A percentile compares a stretch with the other conserved stretches of the same genome.
Conservation (phyloP, 2,329 filamentous ascomycete genomes). For the Zalaria sp. region DNA sequence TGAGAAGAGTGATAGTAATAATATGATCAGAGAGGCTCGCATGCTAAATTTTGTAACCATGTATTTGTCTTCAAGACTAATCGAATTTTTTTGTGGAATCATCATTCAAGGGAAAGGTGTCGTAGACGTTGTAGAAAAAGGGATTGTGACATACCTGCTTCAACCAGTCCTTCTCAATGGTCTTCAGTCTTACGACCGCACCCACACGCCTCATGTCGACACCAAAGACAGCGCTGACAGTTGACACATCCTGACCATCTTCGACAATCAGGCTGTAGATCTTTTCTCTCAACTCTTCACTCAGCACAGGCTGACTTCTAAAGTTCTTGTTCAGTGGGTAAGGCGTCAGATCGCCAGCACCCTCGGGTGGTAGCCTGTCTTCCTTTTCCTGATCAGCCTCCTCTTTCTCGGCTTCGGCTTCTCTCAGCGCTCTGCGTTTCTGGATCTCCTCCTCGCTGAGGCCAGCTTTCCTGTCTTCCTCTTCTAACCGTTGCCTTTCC, state of each 20-base stretch:
- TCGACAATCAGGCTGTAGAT: slow-evolving; percentile 57
- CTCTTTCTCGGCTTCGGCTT: slow-evolving; percentile 7
- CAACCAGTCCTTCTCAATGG: slow-evolving; percentile 68
- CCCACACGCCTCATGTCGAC: slow-evolving; percentile 75
- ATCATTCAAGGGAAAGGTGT: slow-evolving; percentile 35
- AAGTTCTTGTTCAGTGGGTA: slow-evolving; percentile 66
- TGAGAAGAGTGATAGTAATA: slow-evolving; percentile 3
- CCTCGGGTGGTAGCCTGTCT: slow-evolving; percentile 13
- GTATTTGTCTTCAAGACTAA: slow-evolving; percentile 98
- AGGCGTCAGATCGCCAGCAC: slow-evolving; percentile 30
- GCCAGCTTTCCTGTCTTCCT: slow-evolving; percentile 8
- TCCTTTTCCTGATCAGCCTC: slow-evolving; percentile 10
- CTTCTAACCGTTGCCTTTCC: slow-evolving; percentile 8
- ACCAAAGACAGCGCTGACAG: slow-evolving; percentile 61
- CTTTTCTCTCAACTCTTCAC: slow-evolving; percentile 55
- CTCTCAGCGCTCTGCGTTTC: slow-evolving; percentile 6
- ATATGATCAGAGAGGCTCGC: slow-evolving; percentile 56
- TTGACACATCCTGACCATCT: slow-evolving; percentile 55
- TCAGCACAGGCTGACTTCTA: slow-evolving; percentile 56
- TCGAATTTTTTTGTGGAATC: slow-evolving; percentile 69
- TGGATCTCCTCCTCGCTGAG: slow-evolving; percentile 10
- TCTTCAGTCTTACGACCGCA: slow-evolving; percentile 73
- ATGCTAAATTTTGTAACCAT: slow-evolving; percentile 78
- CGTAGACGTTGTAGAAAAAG: background rate
- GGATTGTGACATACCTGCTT: slow-evolving; percentile 48